Base-by-base conservation (phyloP, 2,329 filamentous ascomycete species). In the Orbilia quercus region DNA sequence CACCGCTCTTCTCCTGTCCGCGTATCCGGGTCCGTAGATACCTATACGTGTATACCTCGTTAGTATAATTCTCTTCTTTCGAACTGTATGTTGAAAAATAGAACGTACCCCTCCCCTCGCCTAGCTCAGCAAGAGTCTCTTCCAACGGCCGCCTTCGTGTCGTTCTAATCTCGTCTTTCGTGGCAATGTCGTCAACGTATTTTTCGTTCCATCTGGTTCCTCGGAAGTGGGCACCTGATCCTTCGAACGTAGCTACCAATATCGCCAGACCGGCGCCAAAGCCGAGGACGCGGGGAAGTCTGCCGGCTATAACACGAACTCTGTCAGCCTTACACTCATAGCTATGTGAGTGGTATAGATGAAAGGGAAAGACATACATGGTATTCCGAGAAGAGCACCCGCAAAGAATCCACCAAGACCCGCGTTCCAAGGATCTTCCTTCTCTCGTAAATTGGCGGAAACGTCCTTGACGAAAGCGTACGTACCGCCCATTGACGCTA, bases 21-120 rank as follows among this genome's bases (percentile, higher is more conserved):
- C 90, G 80, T 95, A 96, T 57, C 91, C 91, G 14, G 90, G 89
- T 42, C 87, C 90, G 77, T 89, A 85, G 78, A 96, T 91, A 63
- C 90, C 92, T 96, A 63, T 77, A 16, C 6, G 12, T 12, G n/a
- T n/a, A n/a, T 42, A 76, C 22, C 44, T 7, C n/a, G n/a, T n/a
- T n/a, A n/a, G n/a, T n/a, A n/a, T n/a, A n/a, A n/a, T n/a, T n/a
- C 38, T 36, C 22, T 25, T 5, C n/a, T 25, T 9, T 42, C 18
- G 34, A 31, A 40, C 36, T 40, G 12, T 3, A 40, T 14, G 12
- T 40, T 58, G 58, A 59, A 28, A 60, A 75, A 73, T 72, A n/a
- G n/a, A n/a, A 82, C 84, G 79, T 85, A 94, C 91, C 91, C 86
- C 92, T 87, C 76, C 92, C 92, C 84, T 97, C 93, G 59, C 92